These are phyloP conservation scores for Mycena metata DNA, from an alignment of 768 basidiomycete species.

Conservation along the genomic window DNA sequence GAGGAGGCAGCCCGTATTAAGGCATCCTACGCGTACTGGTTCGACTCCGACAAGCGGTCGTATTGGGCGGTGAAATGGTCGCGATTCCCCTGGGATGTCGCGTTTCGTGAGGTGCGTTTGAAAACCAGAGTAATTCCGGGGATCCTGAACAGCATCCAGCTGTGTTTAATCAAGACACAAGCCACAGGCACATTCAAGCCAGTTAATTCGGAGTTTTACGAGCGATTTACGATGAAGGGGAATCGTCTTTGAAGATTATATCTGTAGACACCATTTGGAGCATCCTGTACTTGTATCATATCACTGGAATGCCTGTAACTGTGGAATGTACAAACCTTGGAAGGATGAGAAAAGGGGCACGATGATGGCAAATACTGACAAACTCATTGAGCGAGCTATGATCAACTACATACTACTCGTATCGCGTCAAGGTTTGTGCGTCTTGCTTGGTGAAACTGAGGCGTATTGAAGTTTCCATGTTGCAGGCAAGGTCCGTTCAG, in stretches of 20 bases:
- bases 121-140: background rate
- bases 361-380: background rate
- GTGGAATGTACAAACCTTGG: background rate
- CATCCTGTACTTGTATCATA: slow-evolving; percentile 15
- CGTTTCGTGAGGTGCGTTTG: slow-evolving; percentile 63
- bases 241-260: slow-evolving; percentile 7
- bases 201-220: slow-evolving; percentile 61
- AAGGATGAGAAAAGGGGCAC: background rate
- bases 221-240: slow-evolving; percentile 49
- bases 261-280: slow-evolving; percentile 4
- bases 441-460: background rate
- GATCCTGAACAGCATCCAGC: slow-evolving; percentile 6
- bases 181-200: slow-evolving; percentile 53
- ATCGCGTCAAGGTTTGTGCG: slow-evolving; percentile 74
- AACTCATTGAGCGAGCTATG: slow-evolving; percentile 51
- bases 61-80: slow-evolving; percentile 40
- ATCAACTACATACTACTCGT: slow-evolving; percentile 88
- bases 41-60: slow-evolving; percentile 46
- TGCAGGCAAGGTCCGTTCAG: slow-evolving; percentile 71
- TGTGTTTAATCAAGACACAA: slow-evolving; percentile 60
- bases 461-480: background rate
- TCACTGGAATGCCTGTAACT: background rate
- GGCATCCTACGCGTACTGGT: slow-evolving; percentile 70
- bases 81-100: slow-evolving; percentile 63
- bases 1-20: slow-evolving; percentile 54